A percentile compares a stretch with the other conserved stretches of the same genome.
Evolutionary conservation across 2,329 filamentous ascomycete genomes (phyloP).

Genomic region (Fusarium sterilihyphosum): DNA sequence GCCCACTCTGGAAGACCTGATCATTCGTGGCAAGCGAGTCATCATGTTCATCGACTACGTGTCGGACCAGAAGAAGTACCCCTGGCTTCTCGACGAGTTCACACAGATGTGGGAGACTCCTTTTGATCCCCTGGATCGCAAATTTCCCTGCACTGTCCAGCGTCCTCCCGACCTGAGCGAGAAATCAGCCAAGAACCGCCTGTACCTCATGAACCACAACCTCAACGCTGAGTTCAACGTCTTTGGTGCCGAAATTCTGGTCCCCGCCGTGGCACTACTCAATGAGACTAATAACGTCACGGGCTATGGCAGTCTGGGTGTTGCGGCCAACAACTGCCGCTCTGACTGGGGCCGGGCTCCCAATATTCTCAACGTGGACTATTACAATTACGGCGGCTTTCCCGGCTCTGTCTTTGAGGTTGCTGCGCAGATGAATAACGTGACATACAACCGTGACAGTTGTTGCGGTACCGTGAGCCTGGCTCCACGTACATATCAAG

Average conservation of each 20-base stretch:
- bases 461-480: constrained; percentile 63
- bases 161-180: constrained; percentile 74
- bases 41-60: constrained; percentile 88
- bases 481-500: constrained; percentile 39
- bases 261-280: constrained; percentile 76
- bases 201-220: constrained; percentile 93
- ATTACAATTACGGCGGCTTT: constrained; percentile 76
- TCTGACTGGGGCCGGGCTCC: constrained; percentile 73
- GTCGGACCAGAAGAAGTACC: constrained; percentile 79
- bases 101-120: constrained; percentile 90
- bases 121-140: constrained; percentile 73
- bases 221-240: constrained; percentile 81
- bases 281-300: constrained; percentile 76
- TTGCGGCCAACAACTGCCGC: constrained; percentile 70
- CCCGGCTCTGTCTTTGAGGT: constrained; percentile 81
- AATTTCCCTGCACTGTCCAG: constrained; percentile 82
- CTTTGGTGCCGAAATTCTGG: constrained; percentile 69
- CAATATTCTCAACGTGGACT: constrained; percentile 85
- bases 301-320: constrained; percentile 73
- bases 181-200: constrained; percentile 65
- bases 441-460: constrained; percentile 67
- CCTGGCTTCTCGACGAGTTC: constrained; percentile 90
- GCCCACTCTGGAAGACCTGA: constrained; percentile 84
- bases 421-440: constrained; percentile 75
- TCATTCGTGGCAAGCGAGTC: constrained; percentile 74